A percentile compares a stretch with the other conserved stretches of the same genome.
Evolutionary conservation across 805 yeast genomes (phyloP).

Genomic region (Teunomyces stri): DNA sequence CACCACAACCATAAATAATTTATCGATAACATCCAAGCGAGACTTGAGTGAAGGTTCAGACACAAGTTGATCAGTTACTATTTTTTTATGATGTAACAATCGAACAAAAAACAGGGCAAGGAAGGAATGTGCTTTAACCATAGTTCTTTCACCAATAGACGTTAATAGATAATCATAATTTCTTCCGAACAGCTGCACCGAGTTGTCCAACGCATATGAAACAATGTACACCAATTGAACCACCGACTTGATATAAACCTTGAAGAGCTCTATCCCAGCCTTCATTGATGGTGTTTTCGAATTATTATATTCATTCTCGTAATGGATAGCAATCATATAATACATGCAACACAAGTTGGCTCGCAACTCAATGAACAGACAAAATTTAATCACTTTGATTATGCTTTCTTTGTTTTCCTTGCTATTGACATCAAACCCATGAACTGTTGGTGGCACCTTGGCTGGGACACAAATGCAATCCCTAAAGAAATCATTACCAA

Average conservation of each 20-base stretch:
- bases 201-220: constrained; percentile 42
- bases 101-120: constrained; percentile 39
- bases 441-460: constrained; percentile 9
- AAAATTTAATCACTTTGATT: constrained; percentile 35
- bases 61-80: constrained; percentile 20
- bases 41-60: constrained; percentile 14
- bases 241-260: constrained; percentile 39
- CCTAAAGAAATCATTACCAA: constrained; percentile 42
- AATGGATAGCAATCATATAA: constrained; percentile 40
- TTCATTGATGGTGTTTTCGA: constrained; percentile 29
- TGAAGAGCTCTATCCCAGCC: constrained; percentile 42
- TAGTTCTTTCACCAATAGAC: constrained; percentile 34
- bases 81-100: constrained; percentile 36
- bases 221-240: constrained; percentile 42
- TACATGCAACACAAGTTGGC: constrained; percentile 41
- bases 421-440: constrained; percentile 16
- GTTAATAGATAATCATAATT: constrained; percentile 38
- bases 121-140: constrained; percentile 42
- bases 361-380: constrained; percentile 35
- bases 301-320: constrained; percentile 31
- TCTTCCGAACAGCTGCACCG: constrained; percentile 40
- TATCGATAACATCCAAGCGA: constrained; percentile 31
- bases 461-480: constrained; percentile 37
- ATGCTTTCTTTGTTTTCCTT: constrained; percentile 26
- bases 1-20: constrained; percentile 29